A percentile compares a stretch with the other conserved stretches of the same genome.
phyloP scores from a whole-genome alignment of 805 yeast genomes.

The Candida oleophila region DNA sequence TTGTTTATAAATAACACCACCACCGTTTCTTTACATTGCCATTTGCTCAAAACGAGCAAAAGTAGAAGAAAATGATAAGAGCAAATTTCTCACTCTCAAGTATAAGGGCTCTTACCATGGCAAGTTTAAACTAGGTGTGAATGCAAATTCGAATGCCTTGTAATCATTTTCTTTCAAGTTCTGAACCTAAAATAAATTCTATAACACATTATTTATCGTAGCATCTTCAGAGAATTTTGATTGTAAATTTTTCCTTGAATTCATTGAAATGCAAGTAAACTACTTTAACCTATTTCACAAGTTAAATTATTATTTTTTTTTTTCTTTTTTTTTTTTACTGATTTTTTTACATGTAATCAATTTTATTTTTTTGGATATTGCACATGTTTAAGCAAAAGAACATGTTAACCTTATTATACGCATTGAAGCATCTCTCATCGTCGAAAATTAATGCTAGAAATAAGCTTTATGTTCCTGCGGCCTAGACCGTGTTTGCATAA shows the following conservation, averaged over 20 bases:
- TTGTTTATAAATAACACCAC: not conserved
- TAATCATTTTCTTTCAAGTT: not conserved
- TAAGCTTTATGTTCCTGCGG: slow-evolving; percentile 5
- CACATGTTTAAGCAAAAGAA: slow-evolving; percentile 1
- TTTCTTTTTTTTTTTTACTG: no score
- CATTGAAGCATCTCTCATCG: slow-evolving; percentile 4
- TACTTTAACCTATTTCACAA: not conserved
- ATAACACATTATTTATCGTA: no score
- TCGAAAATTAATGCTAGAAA: not conserved
- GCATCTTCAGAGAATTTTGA: not conserved
- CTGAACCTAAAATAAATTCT: no score
- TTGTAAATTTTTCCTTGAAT: not conserved
- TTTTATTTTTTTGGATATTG: not conserved
- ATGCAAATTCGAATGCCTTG: not conserved
- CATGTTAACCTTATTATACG: slow-evolving; percentile 1
- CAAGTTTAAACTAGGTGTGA: not conserved
- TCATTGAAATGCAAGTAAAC: not conserved
- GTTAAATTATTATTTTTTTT: not conserved
- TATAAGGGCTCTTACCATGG: not conserved
- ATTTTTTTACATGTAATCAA: not conserved
- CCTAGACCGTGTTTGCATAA: slow-evolving; percentile 4
- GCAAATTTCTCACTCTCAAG: not conserved
- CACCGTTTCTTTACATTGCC: not conserved
- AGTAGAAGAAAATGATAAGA: not conserved
- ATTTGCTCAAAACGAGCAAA: no score